Conservation (phyloP, 345 rosid genomes). For the Corchorus olitorius region DNA sequence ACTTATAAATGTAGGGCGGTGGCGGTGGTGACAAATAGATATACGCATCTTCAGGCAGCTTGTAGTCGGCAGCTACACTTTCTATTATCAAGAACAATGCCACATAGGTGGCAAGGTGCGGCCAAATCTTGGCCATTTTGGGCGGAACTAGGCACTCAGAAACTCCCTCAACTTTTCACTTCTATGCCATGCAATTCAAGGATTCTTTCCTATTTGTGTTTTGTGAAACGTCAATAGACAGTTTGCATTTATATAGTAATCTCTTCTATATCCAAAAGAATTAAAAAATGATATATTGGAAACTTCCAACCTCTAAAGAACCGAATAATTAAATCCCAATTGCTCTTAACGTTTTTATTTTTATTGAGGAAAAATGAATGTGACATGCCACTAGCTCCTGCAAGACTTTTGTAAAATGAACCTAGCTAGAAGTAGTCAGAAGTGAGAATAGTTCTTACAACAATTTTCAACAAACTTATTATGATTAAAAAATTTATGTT, state of each 20-base stretch:
- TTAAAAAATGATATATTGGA: neutral
- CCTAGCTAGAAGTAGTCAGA: neutral
- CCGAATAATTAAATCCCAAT: neutral
- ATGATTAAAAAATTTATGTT: neutral
- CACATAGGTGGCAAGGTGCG: conserved; percentile 25
- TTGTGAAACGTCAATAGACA: neutral
- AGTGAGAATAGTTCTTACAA: neutral
- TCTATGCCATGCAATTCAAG: neutral
- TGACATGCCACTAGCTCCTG: conserved; percentile 2
- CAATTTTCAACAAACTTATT: neutral
- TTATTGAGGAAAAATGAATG: neutral
- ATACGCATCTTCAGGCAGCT: neutral
- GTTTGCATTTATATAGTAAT: neutral
- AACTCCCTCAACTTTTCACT: neutral
- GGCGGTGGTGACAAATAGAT: neutral
- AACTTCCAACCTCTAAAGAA: neutral
- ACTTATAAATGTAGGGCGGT: conserved; percentile 1
- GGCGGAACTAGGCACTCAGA: neutral
- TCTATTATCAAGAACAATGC: conserved; percentile 31
- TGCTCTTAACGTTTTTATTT: neutral
- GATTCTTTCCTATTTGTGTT: neutral
- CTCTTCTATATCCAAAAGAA: neutral
- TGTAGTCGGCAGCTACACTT: conserved; percentile 24
- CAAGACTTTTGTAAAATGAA: neutral
- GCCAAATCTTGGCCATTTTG: conserved; percentile 29